Conservation (phyloP, 169 alveolate species). For the Plasmodium reichenowi region DNA sequence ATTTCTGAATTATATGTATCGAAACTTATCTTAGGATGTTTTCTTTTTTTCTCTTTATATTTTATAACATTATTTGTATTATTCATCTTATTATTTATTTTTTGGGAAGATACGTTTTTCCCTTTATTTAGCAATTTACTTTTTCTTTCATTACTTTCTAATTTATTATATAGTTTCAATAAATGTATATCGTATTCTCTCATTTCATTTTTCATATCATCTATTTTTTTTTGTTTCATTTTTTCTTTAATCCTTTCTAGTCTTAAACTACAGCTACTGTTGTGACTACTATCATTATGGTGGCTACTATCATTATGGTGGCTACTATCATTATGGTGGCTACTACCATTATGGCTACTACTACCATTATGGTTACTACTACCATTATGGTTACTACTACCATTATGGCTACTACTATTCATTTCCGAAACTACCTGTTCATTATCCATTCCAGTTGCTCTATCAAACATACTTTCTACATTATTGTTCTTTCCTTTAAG, state of each 20-base stretch:
- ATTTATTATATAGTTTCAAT: conserved; percentile 50
- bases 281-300: conserved; percentile 1
- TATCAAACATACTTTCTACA: neutral
- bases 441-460: neutral
- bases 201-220: conserved; percentile 42
- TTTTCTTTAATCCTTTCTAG: conserved; percentile 15
- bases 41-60: conserved; percentile 11
- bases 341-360: neutral
- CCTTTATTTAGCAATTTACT: neutral
- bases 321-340: neutral
- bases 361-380: neutral
- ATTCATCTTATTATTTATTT: neutral
- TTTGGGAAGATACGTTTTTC: neutral
- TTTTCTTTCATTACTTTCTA: conserved; percentile 34
- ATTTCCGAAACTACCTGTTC: neutral
- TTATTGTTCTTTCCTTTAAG: neutral
- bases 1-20: conserved; percentile 35
- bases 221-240: conserved; percentile 22
- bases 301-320: neutral
- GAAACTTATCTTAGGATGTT: neutral
- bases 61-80: neutral
- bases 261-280: neutral
- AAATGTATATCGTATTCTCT: conserved; percentile 45
- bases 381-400: neutral
- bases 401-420: neutral